Percentiles rank a stretch among this genome's conserved stretches.
Evolutionary conservation across 257 asterid species (phyloP).

Genomic region (Nicotiana undulata): DNA sequence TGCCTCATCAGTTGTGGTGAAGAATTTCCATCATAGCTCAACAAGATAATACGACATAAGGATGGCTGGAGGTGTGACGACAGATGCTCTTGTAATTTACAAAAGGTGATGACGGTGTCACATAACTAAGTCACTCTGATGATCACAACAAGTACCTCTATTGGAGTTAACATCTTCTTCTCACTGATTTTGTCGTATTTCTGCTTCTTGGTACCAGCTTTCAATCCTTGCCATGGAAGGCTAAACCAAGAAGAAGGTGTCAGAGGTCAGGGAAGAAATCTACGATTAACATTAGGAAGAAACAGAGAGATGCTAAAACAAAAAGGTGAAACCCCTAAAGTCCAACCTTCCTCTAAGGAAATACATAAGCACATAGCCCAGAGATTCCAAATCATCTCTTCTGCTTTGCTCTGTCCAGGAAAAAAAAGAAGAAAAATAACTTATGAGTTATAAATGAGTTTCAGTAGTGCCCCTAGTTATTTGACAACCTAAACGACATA

Average conservation of each 20-base stretch:
- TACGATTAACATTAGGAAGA: not conserved
- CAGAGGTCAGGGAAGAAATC: not conserved
- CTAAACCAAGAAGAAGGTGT: constrained; percentile 28
- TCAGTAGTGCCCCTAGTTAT: not conserved
- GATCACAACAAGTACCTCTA: constrained; percentile 52
- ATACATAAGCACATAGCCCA: constrained; percentile 94
- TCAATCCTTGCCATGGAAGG: constrained; percentile 97
- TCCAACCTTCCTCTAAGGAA: constrained; percentile 91
- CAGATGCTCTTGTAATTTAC: not conserved
- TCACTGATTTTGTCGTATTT: constrained; percentile 94
- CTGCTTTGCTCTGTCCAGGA: constrained; percentile 84
- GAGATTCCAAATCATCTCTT: constrained; percentile 96
- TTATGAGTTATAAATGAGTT: not conserved
- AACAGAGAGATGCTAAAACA: not conserved
- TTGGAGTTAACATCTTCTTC: constrained; percentile 86
- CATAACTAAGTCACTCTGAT: not conserved
- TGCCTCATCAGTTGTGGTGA: not conserved
- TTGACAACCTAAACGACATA: not conserved
- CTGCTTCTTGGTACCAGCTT: constrained; percentile 95
- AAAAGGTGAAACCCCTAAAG: constrained; percentile 5
- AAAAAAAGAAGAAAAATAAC: not conserved
- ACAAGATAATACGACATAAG: not conserved
- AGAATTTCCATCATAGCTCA: not conserved
- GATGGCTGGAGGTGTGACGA: not conserved
- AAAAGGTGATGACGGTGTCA: not conserved